These are phyloP conservation scores for Fraxinus sp. DNA, from an alignment of 305 asterid species.

Conservation along the genomic window DNA sequence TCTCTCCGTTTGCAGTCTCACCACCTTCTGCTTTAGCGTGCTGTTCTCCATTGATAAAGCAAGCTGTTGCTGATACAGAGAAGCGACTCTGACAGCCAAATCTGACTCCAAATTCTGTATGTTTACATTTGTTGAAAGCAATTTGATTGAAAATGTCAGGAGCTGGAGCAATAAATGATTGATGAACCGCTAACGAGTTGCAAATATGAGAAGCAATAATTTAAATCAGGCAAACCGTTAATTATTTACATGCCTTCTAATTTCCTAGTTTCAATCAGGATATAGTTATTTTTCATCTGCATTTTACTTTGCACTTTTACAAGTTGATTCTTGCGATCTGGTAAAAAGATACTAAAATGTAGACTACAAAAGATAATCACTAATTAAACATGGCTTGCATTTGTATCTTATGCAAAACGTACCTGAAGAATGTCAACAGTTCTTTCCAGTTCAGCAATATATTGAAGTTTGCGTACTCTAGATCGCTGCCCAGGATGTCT, in stretches of 20 bases:
- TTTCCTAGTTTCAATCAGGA: not conserved
- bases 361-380: not conserved
- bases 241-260: not conserved
- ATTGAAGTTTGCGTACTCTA: slow-evolving; percentile 77
- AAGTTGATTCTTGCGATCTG: not conserved
- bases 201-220: not conserved
- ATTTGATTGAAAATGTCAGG: not conserved
- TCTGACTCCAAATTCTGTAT: slow-evolving; percentile 58
- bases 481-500: slow-evolving; percentile 91
- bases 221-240: not conserved
- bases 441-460: slow-evolving; percentile 79
- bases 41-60: slow-evolving; percentile 61
- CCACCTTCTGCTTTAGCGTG: slow-evolving; percentile 61
- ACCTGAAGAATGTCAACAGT: slow-evolving; percentile 70
- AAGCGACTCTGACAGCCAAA: slow-evolving; percentile 55
- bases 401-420: slow-evolving; percentile 4
- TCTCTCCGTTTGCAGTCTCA: slow-evolving; percentile 53
- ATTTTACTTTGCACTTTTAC: not conserved
- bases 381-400: not conserved
- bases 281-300: not conserved
- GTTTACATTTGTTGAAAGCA: not conserved
- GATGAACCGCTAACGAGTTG: not conserved
- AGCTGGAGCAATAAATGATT: not conserved
- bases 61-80: slow-evolving; percentile 52
- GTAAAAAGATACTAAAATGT: not conserved